Evolutionary conservation across 495 filamentous ascomycete species (phyloP), one percentile per base, ranked within the genome.

Genomic region (Sporormia fimetaria): DNA sequence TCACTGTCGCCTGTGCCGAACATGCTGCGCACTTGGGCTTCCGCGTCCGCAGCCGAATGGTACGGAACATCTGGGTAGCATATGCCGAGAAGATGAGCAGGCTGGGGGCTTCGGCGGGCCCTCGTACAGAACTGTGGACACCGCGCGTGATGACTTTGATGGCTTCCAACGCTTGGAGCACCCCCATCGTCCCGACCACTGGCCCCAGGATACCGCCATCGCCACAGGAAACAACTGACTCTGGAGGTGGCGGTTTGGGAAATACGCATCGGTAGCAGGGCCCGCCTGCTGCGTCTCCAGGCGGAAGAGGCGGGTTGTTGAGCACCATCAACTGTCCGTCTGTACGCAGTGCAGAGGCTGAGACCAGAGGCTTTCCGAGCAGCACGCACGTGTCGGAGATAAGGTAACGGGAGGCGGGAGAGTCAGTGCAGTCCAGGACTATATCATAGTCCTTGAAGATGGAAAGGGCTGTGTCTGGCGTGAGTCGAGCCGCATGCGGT

Each of bases 211-310:
- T 84, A 2, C 90, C 90, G 1, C 84, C 86, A 54, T 98, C 90
- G 10, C 87, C 83, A 57, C 90, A 98, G 40, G 74, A 80, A 3
- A 81, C 65, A 1, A 93, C 75, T 30, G 71, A 81, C 26, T 77
- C 77, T 0, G 83, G 69, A 4, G 87, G 84, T 0, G 90, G 87
- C 1, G 88, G 87, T 33, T 76, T 78, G 0, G 83, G 82, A 55
- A 93, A 98, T 21, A 95, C 74, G 58, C 90, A 98, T 21, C 90
- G 71, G 61, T 98, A 98, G 62, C 90, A 98, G 1, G 87, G 87
- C 0, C 83, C 78, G 20, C 73, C 70, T 8, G 47, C 47, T 5
- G 57, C 51, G 43, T 71, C 62, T 11, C 72, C 71, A 0, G 63
- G 57, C 1, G 66, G 61, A n/a, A 60, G 60, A 2, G 76, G 66